These are phyloP conservation scores for Torulaspora pretoriensis DNA, from an alignment of 1,139 yeast genomes.

Conservation along the genomic window DNA sequence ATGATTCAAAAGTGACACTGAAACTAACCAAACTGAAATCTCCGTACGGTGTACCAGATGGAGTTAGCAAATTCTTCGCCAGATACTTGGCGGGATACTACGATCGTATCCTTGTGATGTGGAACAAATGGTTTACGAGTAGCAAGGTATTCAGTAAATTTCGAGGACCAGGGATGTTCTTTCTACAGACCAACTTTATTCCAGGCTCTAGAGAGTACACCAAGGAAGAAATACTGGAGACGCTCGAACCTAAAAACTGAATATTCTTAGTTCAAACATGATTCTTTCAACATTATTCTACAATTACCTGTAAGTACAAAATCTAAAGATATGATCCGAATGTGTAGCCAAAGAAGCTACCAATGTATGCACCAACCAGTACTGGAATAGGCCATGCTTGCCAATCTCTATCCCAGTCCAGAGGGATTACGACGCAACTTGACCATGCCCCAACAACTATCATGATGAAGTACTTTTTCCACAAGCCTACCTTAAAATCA, in stretches of 20 bases:
- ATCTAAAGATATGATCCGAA: conserved; percentile 31
- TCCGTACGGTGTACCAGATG: conserved; percentile 10
- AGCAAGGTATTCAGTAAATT: conserved; percentile 25
- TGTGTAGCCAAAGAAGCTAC: conserved; percentile 57
- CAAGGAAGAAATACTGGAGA: conserved; percentile 6
- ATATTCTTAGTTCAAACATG: conserved; percentile 1
- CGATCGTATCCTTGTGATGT: conserved; percentile 12
- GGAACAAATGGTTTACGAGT: conserved; percentile 16
- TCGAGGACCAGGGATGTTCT: conserved; percentile 32
- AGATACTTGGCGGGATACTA: conserved; percentile 12
- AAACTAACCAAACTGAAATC: conserved; percentile 8
- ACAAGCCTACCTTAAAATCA: conserved; percentile 49
- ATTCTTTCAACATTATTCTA: conserved; percentile 1
- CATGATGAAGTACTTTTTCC: conserved; percentile 43
- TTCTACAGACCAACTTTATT: conserved; percentile 25
- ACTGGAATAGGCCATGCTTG: conserved; percentile 96
- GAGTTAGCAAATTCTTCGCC: conserved; percentile 11
- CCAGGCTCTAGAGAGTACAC: conserved; percentile 13
- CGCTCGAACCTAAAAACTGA: conserved; percentile 1
- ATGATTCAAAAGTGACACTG: conserved; percentile 11
- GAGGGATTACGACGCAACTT: conserved; percentile 89
- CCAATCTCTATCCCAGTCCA: conserved; percentile 98
- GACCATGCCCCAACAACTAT: conserved; percentile 79
- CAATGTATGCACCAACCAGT: conserved; percentile 72
- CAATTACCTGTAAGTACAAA: conserved; percentile 6